Base-by-base conservation (phyloP, 2,329 filamentous ascomycete genomes). In the Camillea tinctor region DNA sequence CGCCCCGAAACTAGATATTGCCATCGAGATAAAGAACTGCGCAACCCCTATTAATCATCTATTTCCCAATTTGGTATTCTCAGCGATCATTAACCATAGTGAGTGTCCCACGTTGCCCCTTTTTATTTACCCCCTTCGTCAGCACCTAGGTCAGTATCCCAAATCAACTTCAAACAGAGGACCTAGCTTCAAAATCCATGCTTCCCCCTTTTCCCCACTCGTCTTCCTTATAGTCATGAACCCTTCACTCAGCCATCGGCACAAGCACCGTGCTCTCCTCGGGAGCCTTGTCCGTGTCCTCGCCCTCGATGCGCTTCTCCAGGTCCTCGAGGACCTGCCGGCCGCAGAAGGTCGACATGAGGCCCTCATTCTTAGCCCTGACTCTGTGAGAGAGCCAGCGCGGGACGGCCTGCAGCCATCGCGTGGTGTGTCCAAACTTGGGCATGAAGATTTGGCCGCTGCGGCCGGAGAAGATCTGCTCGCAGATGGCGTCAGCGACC, bases 401-500 rank as follows among this genome's bases (percentile, higher is more conserved):
- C n/a, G 89, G 88, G 65, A 85, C 72, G 0, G 75, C 79, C 36
- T 84, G 77, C 60, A 86, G 69, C 44, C 78, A 75, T 57, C 79
- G 66, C 51, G 83, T 65, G 1, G 73, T 57, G 3, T 66, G 68
- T 2, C 75, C 78, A 26, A 80, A 76, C 1, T 72, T 77, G 0
- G 88, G 88, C 56, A 85, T 50, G 21, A 85, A 66, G 20, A 90
- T 71, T 72, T 87, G 81, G 1, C 81, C 83, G 69, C 84, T 86
- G 62, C 78, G 73, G 1, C 86, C 87, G 1, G 67, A 77, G 48
- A 88, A 68, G 6, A 91, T 83, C 69, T 88, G 82, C 61, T 79
- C 74, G 0, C 88, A 85, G 55, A 91, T 80, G 6, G 77, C 81
- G 67, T 89, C 84, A 0, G 88, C 87, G 13, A 91, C 86, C 1